Conservation (phyloP, 495 filamentous ascomycete species). For the Talaromyces proteolyticus region DNA sequence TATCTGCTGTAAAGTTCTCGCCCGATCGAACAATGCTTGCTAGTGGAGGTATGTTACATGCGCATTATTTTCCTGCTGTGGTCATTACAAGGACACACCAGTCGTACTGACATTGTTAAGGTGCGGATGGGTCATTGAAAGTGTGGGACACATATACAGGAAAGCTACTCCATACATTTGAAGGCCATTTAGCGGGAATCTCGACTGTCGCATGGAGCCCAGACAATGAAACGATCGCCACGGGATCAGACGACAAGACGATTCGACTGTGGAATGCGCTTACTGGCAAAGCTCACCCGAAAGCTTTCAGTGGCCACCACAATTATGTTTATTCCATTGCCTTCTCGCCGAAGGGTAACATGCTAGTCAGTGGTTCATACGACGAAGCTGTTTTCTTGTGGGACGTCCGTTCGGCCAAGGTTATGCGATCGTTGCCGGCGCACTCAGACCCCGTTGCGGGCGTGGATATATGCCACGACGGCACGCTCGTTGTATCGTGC, state of each 20-base stretch:
- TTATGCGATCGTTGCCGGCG: slow-evolving; percentile 87
- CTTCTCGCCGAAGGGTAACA: slow-evolving; percentile 94
- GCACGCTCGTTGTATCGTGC: slow-evolving; percentile 85
- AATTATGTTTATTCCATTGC: slow-evolving; percentile 92
- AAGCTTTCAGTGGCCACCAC: slow-evolving; percentile 77
- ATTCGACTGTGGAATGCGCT: slow-evolving; percentile 88
- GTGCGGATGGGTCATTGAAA: slow-evolving; percentile 82
- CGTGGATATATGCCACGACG: slow-evolving; percentile 88
- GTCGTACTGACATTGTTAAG: slow-evolving; percentile 23
- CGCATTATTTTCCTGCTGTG: too few species aligned
- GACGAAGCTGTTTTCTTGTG: slow-evolving; percentile 96
- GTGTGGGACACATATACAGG: slow-evolving; percentile 83
- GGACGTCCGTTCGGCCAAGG: slow-evolving; percentile 78
- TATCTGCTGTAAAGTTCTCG: slow-evolving; percentile 86
- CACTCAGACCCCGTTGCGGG: slow-evolving; percentile 93
- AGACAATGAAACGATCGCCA: slow-evolving; percentile 77
- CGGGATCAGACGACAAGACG: slow-evolving; percentile 91
- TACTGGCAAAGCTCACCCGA: slow-evolving; percentile 59
- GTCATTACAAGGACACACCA: not conserved
- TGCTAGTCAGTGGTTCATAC: slow-evolving; percentile 89
- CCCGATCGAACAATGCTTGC: slow-evolving; percentile 87
- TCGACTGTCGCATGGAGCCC: slow-evolving; percentile 89
- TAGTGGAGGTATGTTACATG: slow-evolving; percentile 59
- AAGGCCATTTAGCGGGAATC: slow-evolving; percentile 88
- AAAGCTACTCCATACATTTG: slow-evolving; percentile 74